Evolutionary conservation across 208 protist genomes (phyloP), one percentile per base, ranked within the genome.

Genomic region (Sergeia podlipaevii): DNA sequence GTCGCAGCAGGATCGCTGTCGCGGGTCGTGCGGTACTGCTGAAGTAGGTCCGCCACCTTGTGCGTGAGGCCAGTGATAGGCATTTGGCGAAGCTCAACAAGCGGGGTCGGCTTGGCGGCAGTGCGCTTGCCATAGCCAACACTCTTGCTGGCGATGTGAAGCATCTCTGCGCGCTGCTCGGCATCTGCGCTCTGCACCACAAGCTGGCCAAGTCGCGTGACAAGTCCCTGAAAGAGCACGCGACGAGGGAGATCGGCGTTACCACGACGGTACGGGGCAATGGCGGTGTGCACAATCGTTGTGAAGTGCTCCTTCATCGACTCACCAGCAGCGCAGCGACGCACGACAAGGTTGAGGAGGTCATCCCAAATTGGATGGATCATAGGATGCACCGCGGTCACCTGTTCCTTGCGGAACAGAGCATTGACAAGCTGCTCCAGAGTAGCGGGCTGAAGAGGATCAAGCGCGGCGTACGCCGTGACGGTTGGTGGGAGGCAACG

Each of bases 281-380:
- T 86, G 34, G 74, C 76, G 58, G 75, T 95, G 71, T 95, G 84
- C 33, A 92, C 45, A 49, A 95, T 76, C 3, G 81, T 89, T 54
- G 65, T 78, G 24, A 95, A 55, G 61, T 95, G 88, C 66, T 89
- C 80, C 70, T 87, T 81, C 66, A 95, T 65, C 4, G 88, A 91
- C 74, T 95, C 84, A 20, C 88, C 88, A 24, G 52, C 33, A 4
- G 76, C 79, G 43, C 79, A 85, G 36, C 88, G 83, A 8, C 54
- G 64, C 20, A 68, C 26, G n/a, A 95, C 60, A 26, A 91, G 71
- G 23, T 82, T 42, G 46, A 95, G 82, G 52, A 90, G 70, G 55
- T 92, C 80, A n/a, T 79, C 55, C 85, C 88, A 95, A 21, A 95
- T 80, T 2, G 88, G 88, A 68, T 95, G 88, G 20, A 91, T 74